Evolutionary conservation across 2,329 filamentous ascomycete genomes (phyloP), one percentile per base, ranked within the genome.

Genomic region (Phyllosticta ampelicida): DNA sequence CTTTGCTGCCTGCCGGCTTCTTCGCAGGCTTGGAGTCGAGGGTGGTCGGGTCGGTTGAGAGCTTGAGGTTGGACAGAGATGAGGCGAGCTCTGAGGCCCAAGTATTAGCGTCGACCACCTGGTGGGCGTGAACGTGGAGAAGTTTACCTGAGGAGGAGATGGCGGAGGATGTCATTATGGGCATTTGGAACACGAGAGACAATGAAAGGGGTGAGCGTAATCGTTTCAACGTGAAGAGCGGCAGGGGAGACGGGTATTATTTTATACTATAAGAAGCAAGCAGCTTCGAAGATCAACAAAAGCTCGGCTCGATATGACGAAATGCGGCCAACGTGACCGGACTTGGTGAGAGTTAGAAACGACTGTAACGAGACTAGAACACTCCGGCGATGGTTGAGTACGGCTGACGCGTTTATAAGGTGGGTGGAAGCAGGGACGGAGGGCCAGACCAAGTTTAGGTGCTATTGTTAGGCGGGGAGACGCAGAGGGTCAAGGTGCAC

Each of bases 41-140:
- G 59, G 67, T 70, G 53, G 54, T 65, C 29, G 63, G 55, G 59
- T 64, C 69, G 56, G 69, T 66, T 54, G 65, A 67, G 62, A 73
- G 65, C 53, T 71, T 62, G 57, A 73, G 70, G 58, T 68, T 65
- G 2, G 66, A 64, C 63, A 74, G 71, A 16, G 71, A 70, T 51
- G 62, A 60, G 59, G 66, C 68, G 61, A 73, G 69, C 63, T 74
- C 71, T 73, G 60, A 9, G 54, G 11, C 10, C 30, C 55, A 58
- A 62, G 58, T 16, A 44, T 29, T 28, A 51, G n/a, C 8, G 50
- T 48, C 28, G 53, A 28, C 9, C 20, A 28, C 9, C 20, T 52
- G 44, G 21, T n/a, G 52, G 19, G 55, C 28, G 26, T 26, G 55
- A 54, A 48, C 49, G 3, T 50, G 29, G 16, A 28, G 21, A 5